Percentiles rank a stretch among this genome's conserved stretches.
These are phyloP conservation scores for Coprinopsis marcescibilis DNA, from an alignment of 768 basidiomycete genomes.

Conservation along the genomic window DNA sequence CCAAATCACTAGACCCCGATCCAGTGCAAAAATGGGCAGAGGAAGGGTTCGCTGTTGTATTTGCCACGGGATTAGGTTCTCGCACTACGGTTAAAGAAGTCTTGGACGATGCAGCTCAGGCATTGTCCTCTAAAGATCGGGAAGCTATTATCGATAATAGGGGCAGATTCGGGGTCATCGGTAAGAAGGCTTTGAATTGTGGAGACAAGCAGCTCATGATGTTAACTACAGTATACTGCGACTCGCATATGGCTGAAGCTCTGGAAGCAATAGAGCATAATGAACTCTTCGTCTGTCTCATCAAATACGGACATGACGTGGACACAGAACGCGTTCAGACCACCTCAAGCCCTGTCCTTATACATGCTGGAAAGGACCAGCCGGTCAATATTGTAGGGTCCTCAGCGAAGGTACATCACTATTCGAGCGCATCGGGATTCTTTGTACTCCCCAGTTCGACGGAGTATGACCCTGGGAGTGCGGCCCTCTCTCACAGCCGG, in stretches of 20 bases:
- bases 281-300: slow-evolving; percentile 28
- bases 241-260: slow-evolving; percentile 22
- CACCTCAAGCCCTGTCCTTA: slow-evolving; percentile 24
- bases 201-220: too few species aligned
- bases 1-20: slow-evolving; percentile 39
- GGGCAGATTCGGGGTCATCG: slow-evolving; percentile 40
- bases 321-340: slow-evolving; percentile 9
- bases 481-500: slow-evolving; percentile 41
- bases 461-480: slow-evolving; percentile 35
- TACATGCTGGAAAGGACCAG: slow-evolving; percentile 28
- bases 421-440: slow-evolving; percentile 27
- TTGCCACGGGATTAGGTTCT: slow-evolving; percentile 21
- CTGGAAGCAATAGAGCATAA: slow-evolving; percentile 24
- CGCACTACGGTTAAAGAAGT: slow-evolving; percentile 20
- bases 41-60: slow-evolving; percentile 46
- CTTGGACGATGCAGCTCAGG: slow-evolving; percentile 29
- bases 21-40: slow-evolving; percentile 50
- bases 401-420: slow-evolving; percentile 22
- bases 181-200: slow-evolving; percentile 20
- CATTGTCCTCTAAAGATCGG: slow-evolving; percentile 28
- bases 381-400: slow-evolving; percentile 17
- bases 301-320: slow-evolving; percentile 29
- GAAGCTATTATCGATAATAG: slow-evolving; percentile 32
- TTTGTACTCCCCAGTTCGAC: slow-evolving; percentile 39
- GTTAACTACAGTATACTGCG: slow-evolving; percentile 31